A percentile compares a stretch with the other conserved stretches of the same genome.
phyloP scores from a whole-genome alignment of 352 stramenopile genomes.

The Globisporangium polare region DNA sequence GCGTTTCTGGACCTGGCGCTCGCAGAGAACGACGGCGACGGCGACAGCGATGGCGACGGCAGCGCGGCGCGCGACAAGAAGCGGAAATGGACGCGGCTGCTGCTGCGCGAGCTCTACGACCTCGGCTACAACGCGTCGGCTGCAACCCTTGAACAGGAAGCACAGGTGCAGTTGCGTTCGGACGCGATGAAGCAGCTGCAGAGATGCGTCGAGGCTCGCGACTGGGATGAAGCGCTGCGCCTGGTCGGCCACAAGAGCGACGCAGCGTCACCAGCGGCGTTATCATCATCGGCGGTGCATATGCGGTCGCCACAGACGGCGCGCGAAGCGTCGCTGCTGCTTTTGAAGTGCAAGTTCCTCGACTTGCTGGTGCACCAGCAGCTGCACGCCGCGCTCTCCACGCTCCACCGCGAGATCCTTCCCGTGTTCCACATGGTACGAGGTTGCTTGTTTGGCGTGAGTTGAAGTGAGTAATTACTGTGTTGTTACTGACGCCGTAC shows the following conservation, averaged over 20 bases:
- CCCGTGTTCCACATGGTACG: slow-evolving; percentile 33
- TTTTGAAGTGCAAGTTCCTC: slow-evolving; percentile 71
- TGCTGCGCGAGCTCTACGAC: slow-evolving; percentile 78
- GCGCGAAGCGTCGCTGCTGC: slow-evolving; percentile 39
- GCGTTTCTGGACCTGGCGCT: slow-evolving; percentile 2
- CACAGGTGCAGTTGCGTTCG: slow-evolving; percentile 50
- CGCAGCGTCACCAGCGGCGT: not conserved
- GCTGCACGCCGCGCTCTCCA: slow-evolving; percentile 35
- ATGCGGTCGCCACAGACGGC: slow-evolving; percentile 47
- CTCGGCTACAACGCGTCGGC: slow-evolving; percentile 44
- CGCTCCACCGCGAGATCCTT: slow-evolving; percentile 70
- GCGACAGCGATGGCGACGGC: too few relatives aligned
- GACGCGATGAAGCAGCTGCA: slow-evolving; percentile 51
- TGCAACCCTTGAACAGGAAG: slow-evolving; percentile 50
- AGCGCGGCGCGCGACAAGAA: slow-evolving; percentile 12
- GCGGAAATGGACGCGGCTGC: slow-evolving; percentile 62
- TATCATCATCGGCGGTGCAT: slow-evolving; percentile 2
- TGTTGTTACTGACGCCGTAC: not conserved
- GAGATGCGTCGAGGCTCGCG: slow-evolving; percentile 23
- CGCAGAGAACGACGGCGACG: not conserved
- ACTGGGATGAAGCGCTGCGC: slow-evolving; percentile 57
- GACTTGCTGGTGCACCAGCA: slow-evolving; percentile 40
- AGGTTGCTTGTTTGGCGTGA: not conserved
- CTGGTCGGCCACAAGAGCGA: slow-evolving; percentile 20
- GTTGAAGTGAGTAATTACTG: not conserved